A percentile compares a stretch with the other conserved stretches of the same genome.
These are phyloP conservation scores for Stephanodiscus triporus DNA, from an alignment of 108 stramenopile species.

Conservation along the genomic window DNA sequence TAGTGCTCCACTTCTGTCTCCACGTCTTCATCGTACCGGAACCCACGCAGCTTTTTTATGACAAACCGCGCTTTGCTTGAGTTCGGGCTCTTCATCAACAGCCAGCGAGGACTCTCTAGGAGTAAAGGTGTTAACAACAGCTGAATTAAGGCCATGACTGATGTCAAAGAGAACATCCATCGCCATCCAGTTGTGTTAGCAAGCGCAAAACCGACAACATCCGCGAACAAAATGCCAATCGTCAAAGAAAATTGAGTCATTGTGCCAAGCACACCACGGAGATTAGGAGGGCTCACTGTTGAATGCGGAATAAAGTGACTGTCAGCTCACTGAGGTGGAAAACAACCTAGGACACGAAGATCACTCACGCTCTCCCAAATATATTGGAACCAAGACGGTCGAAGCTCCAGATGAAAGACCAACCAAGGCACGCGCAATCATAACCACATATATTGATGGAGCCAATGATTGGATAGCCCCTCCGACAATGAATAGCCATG, in stretches of 20 bases:
- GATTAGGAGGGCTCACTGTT: conserved; percentile 90
- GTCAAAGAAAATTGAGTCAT: conserved; percentile 96
- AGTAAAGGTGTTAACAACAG: conserved; percentile 81
- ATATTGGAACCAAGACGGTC: conserved; percentile 93
- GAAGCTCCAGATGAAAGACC: conserved; percentile 91
- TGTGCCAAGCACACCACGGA: conserved; percentile 95
- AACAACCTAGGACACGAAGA: background rate
- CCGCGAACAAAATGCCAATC: conserved; percentile 87
- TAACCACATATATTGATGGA: conserved; percentile 71
- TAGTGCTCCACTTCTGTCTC: conserved; percentile 93
- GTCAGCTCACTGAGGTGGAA: background rate
- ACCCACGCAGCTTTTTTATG: conserved; percentile 91
- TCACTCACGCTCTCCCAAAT: conserved; percentile 66
- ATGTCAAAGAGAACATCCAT: conserved; percentile 83
- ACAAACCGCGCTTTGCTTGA: conserved; percentile 85
- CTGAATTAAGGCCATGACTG: conserved; percentile 74
- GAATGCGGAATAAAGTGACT: conserved; percentile 1
- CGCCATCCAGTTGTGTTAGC: conserved; percentile 77
- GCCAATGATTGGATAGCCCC: conserved; percentile 79
- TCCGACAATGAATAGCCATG: conserved; percentile 82
- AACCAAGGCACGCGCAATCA: conserved; percentile 84
- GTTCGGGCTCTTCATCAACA: conserved; percentile 75
- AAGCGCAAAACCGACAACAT: conserved; percentile 85
- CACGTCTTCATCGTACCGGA: conserved; percentile 91
- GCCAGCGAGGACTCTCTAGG: conserved; percentile 91